Evolutionary conservation across 371 early-diverging fungal genomes (phyloP).

Genomic region (Parasitella parasitica): DNA sequence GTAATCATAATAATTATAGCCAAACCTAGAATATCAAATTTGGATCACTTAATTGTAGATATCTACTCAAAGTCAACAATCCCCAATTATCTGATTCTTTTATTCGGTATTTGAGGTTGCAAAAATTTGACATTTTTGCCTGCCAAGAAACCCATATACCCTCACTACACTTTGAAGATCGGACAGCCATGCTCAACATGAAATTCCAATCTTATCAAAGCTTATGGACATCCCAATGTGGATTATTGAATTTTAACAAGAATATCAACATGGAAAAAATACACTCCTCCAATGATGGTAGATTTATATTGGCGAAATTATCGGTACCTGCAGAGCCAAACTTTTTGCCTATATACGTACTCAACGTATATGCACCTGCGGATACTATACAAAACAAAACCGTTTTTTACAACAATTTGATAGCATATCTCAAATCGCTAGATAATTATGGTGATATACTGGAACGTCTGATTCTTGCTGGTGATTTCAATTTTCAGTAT

Average conservation of each 20-base stretch:
- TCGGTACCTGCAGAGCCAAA: too few species aligned
- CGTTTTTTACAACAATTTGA: too few species aligned
- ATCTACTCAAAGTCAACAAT: neutral
- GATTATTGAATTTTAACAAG: neutral
- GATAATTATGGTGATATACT: too few species aligned
- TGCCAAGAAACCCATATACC: conserved; percentile 22
- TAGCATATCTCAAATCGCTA: too few species aligned
- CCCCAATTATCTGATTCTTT: neutral
- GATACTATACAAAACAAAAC: too few species aligned
- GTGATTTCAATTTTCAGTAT: too few species aligned
- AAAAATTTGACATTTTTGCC: conserved; percentile 23
- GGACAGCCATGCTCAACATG: neutral
- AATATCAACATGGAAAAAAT: neutral
- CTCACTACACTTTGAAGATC: neutral
- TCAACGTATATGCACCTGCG: too few species aligned
- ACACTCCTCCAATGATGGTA: neutral
- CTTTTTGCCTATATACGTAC: too few species aligned
- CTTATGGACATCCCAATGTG: too few species aligned
- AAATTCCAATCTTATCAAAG: too few species aligned
- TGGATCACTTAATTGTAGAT: neutral
- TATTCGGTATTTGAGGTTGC: conserved; percentile 3
- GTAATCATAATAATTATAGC: neutral
- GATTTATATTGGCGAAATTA: neutral
- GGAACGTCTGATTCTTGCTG: too few species aligned
- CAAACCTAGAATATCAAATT: neutral